Evolutionary conservation across 2,329 filamentous ascomycete species (phyloP).

Genomic region (Diaporthe sp.): DNA sequence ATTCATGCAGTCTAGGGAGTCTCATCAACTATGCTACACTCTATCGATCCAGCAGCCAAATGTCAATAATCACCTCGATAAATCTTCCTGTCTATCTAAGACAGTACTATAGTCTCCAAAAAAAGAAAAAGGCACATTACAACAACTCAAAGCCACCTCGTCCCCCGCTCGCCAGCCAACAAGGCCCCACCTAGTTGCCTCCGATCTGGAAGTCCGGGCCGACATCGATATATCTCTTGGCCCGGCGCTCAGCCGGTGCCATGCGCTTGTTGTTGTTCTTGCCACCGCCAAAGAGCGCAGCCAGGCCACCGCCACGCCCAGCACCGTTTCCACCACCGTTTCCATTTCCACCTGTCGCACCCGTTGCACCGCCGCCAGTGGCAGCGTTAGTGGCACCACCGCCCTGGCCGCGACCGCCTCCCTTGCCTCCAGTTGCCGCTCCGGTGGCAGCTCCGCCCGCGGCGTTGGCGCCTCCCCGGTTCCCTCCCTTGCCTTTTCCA

Average conservation of each 20-base stretch:
- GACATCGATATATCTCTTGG: constrained; percentile 18
- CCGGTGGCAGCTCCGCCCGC: not conserved
- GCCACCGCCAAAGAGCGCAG: not conserved
- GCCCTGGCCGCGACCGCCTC: not conserved
- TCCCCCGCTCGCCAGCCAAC: not conserved
- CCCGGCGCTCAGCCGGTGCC: constrained; percentile 7
- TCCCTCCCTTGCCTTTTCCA: constrained; percentile 24
- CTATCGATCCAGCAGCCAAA: not conserved
- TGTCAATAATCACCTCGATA: constrained; percentile 4
- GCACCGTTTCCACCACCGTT: not conserved
- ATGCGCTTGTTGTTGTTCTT: constrained; percentile 32
- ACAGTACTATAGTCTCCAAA: constrained; percentile 9
- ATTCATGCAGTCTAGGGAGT: not conserved
- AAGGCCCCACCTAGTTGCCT: not conserved
- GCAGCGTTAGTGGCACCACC: constrained; percentile 6
- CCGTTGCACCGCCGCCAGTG: not conserved
- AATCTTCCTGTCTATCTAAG: constrained; percentile 10
- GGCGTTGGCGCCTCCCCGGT: constrained; percentile 1
- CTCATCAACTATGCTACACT: not conserved
- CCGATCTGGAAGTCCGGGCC: constrained; percentile 10
- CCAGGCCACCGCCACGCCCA: not conserved
- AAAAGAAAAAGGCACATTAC: constrained; percentile 4
- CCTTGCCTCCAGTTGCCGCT: not conserved
- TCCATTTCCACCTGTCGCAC: not conserved
- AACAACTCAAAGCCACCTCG: not conserved